phyloP scores from a whole-genome alignment of 345 rosid species.

The Trapa bicornis region DNA sequence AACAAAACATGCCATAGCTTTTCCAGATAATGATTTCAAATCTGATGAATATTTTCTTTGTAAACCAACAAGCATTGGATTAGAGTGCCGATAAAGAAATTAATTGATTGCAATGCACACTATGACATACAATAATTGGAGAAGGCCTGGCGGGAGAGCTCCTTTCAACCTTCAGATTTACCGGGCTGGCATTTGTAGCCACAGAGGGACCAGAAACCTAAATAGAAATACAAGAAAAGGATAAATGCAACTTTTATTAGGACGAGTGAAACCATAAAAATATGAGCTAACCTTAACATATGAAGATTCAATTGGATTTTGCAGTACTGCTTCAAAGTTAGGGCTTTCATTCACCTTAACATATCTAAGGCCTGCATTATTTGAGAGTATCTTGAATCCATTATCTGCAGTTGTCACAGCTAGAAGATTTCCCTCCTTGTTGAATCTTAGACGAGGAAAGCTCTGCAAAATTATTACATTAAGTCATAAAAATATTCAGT shows the following conservation, averaged over 20 bases:
- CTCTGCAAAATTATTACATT: constrained; percentile 28
- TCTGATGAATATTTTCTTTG: neutral
- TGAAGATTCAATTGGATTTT: constrained; percentile 56
- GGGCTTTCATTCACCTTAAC: constrained; percentile 46
- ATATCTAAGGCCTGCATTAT: constrained; percentile 50
- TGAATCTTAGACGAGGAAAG: constrained; percentile 70
- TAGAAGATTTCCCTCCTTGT: constrained; percentile 79
- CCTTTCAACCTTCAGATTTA: constrained; percentile 63
- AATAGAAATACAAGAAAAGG: neutral
- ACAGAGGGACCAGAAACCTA: constrained; percentile 59
- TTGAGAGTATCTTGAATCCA: constrained; percentile 87
- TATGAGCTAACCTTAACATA: constrained; percentile 30
- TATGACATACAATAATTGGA: constrained; percentile 16
- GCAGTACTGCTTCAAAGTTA: constrained; percentile 52
- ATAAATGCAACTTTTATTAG: neutral
- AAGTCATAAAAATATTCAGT: constrained; percentile 1
- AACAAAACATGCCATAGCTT: neutral
- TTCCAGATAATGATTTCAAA: neutral
- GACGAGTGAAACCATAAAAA: constrained; percentile 10
- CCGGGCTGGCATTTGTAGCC: constrained; percentile 36
- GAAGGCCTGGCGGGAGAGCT: constrained; percentile 73
- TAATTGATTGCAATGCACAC: neutral
- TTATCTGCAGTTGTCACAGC: constrained; percentile 78
- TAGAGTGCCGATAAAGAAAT: neutral
- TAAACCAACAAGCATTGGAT: neutral